Conservation (phyloP, 2,329 filamentous ascomycete species). For the Alternaria atra region DNA sequence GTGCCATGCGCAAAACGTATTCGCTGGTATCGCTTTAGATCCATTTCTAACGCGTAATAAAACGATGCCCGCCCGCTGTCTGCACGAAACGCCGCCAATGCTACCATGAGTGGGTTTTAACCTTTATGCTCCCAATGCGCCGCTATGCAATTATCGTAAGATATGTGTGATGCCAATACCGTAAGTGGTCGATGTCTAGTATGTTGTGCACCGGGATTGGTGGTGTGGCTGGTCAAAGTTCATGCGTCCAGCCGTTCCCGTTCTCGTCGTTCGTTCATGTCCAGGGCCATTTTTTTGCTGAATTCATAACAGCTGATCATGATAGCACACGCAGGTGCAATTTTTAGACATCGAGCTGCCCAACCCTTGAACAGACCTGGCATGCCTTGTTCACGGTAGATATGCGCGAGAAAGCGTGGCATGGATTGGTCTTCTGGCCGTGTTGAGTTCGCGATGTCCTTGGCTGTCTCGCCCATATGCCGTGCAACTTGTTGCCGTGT, state of each 20-base stretch:
- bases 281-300: conserved; percentile 85
- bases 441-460: conserved; percentile 52
- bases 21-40: background rate
- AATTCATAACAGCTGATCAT: conserved; percentile 99
- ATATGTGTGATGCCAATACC: conserved; percentile 2
- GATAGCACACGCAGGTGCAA: conserved; percentile 95
- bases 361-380: conserved; percentile 88
- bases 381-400: conserved; percentile 84
- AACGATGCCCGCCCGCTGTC: conserved; percentile 2
- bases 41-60: background rate
- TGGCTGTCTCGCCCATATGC: conserved; percentile 59
- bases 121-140: conserved; percentile 11
- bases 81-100: conserved; percentile 16
- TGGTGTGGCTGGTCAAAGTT: background rate
- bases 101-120: conserved; percentile 10
- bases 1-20: background rate
- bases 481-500: conserved; percentile 87
- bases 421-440: conserved; percentile 79
- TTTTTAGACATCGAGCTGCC: conserved; percentile 90
- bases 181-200: background rate
- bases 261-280: conserved; percentile 70
- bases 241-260: conserved; percentile 28
- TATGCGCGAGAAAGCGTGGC: conserved; percentile 85
- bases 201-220: background rate
- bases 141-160: conserved; percentile 16